Evolutionary conservation across 306 rosid species (phyloP).

Genomic region (Citrullus colocynthis): DNA sequence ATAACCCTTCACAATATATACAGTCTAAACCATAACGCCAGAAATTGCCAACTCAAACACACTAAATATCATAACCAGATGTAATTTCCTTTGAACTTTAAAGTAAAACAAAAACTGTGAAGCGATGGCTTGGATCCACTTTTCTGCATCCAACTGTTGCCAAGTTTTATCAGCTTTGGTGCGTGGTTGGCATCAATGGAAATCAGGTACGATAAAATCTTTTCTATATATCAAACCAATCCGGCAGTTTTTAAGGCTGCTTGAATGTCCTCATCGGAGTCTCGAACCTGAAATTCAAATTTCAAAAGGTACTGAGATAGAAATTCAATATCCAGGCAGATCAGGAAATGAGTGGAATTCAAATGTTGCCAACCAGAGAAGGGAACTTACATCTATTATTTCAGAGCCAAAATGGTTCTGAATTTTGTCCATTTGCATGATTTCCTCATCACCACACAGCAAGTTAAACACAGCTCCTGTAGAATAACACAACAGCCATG

Average conservation of each 20-base stretch:
- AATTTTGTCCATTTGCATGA: slow-evolving; percentile 27
- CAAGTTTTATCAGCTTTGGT: not conserved
- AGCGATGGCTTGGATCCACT: not conserved
- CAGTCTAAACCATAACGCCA: not conserved
- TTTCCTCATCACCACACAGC: slow-evolving; percentile 30
- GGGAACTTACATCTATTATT: slow-evolving; percentile 27
- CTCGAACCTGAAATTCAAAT: slow-evolving; percentile 14
- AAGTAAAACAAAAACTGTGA: not conserved
- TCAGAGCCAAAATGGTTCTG: slow-evolving; percentile 32
- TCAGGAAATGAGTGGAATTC: not conserved
- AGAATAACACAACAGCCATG: not conserved
- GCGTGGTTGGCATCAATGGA: not conserved
- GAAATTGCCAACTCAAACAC: not conserved
- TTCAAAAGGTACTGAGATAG: not conserved
- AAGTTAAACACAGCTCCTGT: slow-evolving; percentile 54
- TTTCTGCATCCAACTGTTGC: not conserved
- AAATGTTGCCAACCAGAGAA: not conserved
- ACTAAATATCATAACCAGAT: not conserved
- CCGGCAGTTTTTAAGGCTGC: slow-evolving; percentile 55
- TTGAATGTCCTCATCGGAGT: slow-evolving; percentile 34
- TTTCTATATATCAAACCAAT: slow-evolving; percentile 16
- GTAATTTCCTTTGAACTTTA: not conserved
- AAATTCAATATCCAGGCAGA: not conserved
- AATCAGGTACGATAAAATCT: not conserved
- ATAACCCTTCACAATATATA: not conserved